Percentiles rank a stretch among this genome's conserved stretches.
These are phyloP conservation scores for Diplogelasinospora grovesii DNA, from an alignment of 495 filamentous ascomycete species.

Conservation along the genomic window DNA sequence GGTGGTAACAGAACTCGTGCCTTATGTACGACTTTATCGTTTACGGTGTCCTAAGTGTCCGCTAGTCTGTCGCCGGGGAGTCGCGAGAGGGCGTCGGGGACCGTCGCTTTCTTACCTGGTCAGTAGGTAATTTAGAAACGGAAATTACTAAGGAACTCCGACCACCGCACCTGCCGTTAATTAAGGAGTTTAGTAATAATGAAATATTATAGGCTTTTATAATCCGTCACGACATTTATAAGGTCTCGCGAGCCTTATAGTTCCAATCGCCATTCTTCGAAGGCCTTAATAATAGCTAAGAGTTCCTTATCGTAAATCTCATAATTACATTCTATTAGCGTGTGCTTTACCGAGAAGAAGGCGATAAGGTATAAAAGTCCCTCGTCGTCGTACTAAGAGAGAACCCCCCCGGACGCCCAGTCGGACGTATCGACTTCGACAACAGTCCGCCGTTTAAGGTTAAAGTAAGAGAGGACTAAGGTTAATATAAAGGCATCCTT, in stretches of 20 bases:
- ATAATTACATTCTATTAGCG: not conserved
- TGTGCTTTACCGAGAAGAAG: not conserved
- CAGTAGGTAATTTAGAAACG: not conserved
- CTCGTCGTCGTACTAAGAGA: not conserved
- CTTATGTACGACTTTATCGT: too few relatives aligned
- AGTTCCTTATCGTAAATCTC: not conserved
- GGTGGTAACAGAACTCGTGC: too few relatives aligned
- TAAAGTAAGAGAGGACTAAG: too few relatives aligned
- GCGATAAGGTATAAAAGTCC: not conserved
- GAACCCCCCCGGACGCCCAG: not conserved
- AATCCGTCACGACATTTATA: not conserved
- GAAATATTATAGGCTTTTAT: not conserved
- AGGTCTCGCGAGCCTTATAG: not conserved
- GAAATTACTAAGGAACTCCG: not conserved
- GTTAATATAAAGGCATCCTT: too few relatives aligned
- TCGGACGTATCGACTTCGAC: not conserved
- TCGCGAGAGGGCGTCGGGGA: accelerated
- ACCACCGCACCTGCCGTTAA: not conserved
- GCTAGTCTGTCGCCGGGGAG: too few relatives aligned
- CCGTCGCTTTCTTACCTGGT: accelerated
- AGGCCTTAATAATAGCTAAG: not conserved
- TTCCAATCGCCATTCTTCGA: not conserved
- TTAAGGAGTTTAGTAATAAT: not conserved
- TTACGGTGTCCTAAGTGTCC: too few relatives aligned
- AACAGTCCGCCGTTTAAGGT: too few relatives aligned